phyloP scores from a whole-genome alignment of 768 basidiomycete genomes.

The Tylopilus felleus region DNA sequence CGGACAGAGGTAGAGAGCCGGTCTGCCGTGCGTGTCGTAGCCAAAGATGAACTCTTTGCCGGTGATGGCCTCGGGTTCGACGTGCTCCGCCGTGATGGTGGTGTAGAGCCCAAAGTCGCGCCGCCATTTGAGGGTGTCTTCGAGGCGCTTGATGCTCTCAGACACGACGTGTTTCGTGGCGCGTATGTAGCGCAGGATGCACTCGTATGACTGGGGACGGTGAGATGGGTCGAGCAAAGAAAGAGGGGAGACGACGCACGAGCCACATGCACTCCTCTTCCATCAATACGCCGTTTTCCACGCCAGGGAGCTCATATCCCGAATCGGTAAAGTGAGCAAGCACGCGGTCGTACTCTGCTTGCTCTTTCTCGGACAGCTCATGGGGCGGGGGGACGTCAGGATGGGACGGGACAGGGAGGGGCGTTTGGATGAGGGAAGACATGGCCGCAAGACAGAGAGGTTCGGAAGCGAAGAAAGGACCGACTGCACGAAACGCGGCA shows the following conservation, averaged over 20 bases:
- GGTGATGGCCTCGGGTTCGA: constrained; percentile 78
- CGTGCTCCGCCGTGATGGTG: constrained; percentile 51
- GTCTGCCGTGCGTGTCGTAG: constrained; percentile 62
- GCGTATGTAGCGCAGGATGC: constrained; percentile 71
- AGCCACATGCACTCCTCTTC: constrained; percentile 81
- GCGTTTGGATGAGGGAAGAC: constrained; percentile 15
- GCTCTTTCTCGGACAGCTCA: constrained; percentile 42
- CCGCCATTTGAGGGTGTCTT: constrained; percentile 75
- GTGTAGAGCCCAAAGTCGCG: constrained; percentile 75
- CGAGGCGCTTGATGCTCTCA: constrained; percentile 61
- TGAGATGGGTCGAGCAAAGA: neutral
- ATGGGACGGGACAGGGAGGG: constrained; percentile 24
- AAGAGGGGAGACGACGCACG: constrained; percentile 33
- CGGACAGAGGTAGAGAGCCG: constrained; percentile 65
- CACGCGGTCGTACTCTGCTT: constrained; percentile 50
- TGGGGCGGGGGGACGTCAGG: constrained; percentile 33
- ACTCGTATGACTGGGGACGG: constrained; percentile 53
- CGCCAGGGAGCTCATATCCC: constrained; percentile 51
- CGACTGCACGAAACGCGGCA: no score
- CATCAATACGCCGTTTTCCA: constrained; percentile 43
- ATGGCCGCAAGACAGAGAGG: constrained; percentile 4
- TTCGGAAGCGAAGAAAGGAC: neutral
- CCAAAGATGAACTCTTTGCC: constrained; percentile 82
- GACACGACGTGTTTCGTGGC: constrained; percentile 70
- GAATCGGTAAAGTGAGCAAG: constrained; percentile 55